Evolutionary conservation across 306 rosid species (phyloP), one percentile per base, ranked within the genome.

Genomic region (Lithocarpus polystachyus): DNA sequence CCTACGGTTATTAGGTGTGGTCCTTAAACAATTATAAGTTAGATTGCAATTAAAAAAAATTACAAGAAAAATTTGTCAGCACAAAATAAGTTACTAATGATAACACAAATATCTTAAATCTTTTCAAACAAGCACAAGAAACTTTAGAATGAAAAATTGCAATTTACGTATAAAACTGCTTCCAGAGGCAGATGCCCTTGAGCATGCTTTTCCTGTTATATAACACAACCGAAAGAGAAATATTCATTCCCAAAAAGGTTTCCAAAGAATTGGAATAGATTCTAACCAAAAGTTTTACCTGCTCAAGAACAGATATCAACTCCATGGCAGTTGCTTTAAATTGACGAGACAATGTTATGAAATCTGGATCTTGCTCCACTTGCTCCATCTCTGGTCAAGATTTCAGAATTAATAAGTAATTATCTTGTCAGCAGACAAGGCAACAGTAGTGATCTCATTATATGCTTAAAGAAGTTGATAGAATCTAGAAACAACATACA

Each of bases 241-340:
- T 5, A 75, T 29, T 60, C 45, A 54, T 31, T 69, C 62, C 57
- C 48, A n/a, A 18, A 5, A 54, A 43, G 55, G 51, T 74, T 73
- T 61, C 56, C 54, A 81, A 55, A 52, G 57, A 68, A 68, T 80
- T 55, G 37, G 24, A 72, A 33, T 73, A 14, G 60, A 37, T 65
- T 75, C 29, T 35, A 62, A 55, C 57, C 72, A 79, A n/a, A 77
- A 57, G n/a, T 62, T 76, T 80, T 84, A 95, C 99, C 99, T 91
- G 99, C 88, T 95, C 99, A 69, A 95, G 88, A 82, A 91, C 92
- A 88, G 97, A 93, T 85, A 95, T 90, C 74, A 95, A 92, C 87
- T 91, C 98, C 82, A 88, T 84, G 35, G 99, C 96, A 67, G 94
- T 93, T 79, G 97, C 94, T 88, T 95, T 95, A 80, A 95, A 95